Conservation (phyloP, 2,329 filamentous ascomycete genomes). For the Bipolaris sorokiniana region DNA sequence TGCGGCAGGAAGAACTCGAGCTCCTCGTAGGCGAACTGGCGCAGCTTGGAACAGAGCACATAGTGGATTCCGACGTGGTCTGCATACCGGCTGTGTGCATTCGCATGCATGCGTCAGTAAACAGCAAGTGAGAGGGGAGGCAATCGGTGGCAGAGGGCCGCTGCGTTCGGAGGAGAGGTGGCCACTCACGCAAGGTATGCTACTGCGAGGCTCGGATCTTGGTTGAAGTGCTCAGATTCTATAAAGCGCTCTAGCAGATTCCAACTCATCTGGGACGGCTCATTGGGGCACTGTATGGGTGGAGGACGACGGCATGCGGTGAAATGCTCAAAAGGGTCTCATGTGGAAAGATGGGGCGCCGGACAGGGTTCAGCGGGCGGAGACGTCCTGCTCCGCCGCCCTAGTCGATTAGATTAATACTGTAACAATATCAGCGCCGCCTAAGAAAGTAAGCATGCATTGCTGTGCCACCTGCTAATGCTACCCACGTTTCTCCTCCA, state of each 20-base stretch:
- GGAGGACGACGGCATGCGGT: constrained; percentile 20
- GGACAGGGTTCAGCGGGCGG: constrained; percentile 22
- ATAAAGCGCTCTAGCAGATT: constrained; percentile 88
- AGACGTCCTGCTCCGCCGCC: constrained; percentile 20
- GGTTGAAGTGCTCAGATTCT: constrained; percentile 93
- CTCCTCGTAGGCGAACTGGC: constrained; percentile 87
- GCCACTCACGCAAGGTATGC: constrained; percentile 81
- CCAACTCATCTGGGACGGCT: constrained; percentile 65
- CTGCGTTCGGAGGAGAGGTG: constrained; percentile 12
- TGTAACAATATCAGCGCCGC: constrained; percentile 5
- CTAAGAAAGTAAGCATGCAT: not conserved
- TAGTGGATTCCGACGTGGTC: constrained; percentile 91
- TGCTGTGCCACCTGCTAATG: not conserved
- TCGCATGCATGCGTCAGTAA: not conserved
- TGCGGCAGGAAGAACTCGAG: constrained; percentile 89
- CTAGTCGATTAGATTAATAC: constrained; percentile 5
- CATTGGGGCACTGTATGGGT: constrained; percentile 42
- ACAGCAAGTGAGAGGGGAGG: not conserved
- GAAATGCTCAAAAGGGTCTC: constrained; percentile 30
- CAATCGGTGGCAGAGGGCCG: constrained; percentile 13
- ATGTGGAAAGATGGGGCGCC: constrained; percentile 23
- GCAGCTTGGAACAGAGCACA: constrained; percentile 85
- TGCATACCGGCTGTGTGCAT: constrained; percentile 72
- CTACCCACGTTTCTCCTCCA: too few species aligned
- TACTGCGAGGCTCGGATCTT: constrained; percentile 85